Base-by-base conservation (phyloP, 768 basidiomycete genomes). In the Pleurotus pulmonarius region DNA sequence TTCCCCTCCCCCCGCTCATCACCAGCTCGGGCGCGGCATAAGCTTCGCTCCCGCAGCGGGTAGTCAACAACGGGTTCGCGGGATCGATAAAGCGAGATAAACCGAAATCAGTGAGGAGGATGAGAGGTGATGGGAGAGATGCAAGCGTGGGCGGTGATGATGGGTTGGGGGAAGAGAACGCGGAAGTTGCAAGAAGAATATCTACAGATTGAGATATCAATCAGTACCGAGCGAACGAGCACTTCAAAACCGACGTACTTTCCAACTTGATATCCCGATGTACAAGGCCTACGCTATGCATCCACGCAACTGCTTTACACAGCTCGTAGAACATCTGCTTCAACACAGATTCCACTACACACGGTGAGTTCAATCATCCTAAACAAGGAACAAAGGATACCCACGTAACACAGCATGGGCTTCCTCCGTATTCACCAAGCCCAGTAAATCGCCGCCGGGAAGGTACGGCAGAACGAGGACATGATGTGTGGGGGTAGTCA, bases 241-340 rank as follows among this genome's bases (percentile, higher is more conserved):
- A 18, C 25, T 20, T 40, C n/a, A 20, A 62, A 83, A 83, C 48
- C 5, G 4, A 73, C 83, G 46, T 57, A 86, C 85, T 87, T 69
- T 88, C 86, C n/a, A 88, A 83, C 72, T 96, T 96, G 72, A 96
- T 85, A 70, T 95, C 94, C 3, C 94, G 80, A 69, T 96, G 94
- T 1, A 96, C 92, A 40, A 94, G 77, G 1, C 86, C 86, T 12
- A 90, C 88, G 39, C 82, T 76, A 64, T 96, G 93, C 83, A 96
- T 86, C 90, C 92, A 96, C 4, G 83, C 85, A 0, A 94, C 87
- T 5, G 87, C 92, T 37, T 80, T 79, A 57, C 81, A 83, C 3
- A 96, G 75, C 69, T 94, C 94, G 34, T 76, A 75, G 78, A 87
- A 92, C 46, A 94, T 85, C 24, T 90, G 70, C 45, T 82, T 70